Evolutionary conservation across 2,329 filamentous ascomycete species (phyloP), one percentile per base, ranked within the genome.

Genomic region (Epichloe sylvatica): DNA sequence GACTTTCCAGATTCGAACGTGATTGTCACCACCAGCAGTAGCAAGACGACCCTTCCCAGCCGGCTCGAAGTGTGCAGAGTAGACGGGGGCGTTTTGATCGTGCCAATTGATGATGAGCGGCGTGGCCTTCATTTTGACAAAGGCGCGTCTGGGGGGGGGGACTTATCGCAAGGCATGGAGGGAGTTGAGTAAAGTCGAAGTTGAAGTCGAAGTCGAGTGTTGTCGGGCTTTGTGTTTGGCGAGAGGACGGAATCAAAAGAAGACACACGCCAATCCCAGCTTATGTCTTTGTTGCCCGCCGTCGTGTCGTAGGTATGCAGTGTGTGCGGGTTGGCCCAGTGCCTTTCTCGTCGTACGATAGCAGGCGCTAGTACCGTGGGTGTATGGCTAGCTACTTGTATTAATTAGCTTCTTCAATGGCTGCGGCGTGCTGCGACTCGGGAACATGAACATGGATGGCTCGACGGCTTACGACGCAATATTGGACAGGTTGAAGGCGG

Each of bases 41-140:
- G 92, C 92, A 55, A 98, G 73, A 61, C 92, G 82, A 49, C 89
- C 89, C 67, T 92, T 96, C 55, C 88, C 89, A 63, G 87, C 78
- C 45, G 87, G 87, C 65, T 98, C 91, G 65, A 97, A 98, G 67
- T 97, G 91, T 59, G 89, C 88, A 41, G 91, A 96, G 72, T 97
- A 98, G 65, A 98, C 90, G 52, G 92, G 92, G 60, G 87, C 82
- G 70, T 94, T 95, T 64, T 95, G 87, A 68, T 96, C 87, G 70
- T 98, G 94, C 92, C 92, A 98, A 74, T 94, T 88, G 71, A 98
- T 91, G 64, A 97, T 91, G 59, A 98, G 78, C 60, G 92, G 91
- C 63, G 88, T 84, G 64, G 89, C 90, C 78, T 94, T 97, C 92
- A 98, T 98, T 65, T 67, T 74, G 68, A 62, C 62, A 59, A 58